Evolutionary conservation across 306 rosid genomes (phyloP).

Genomic region (Corylus americana): DNA sequence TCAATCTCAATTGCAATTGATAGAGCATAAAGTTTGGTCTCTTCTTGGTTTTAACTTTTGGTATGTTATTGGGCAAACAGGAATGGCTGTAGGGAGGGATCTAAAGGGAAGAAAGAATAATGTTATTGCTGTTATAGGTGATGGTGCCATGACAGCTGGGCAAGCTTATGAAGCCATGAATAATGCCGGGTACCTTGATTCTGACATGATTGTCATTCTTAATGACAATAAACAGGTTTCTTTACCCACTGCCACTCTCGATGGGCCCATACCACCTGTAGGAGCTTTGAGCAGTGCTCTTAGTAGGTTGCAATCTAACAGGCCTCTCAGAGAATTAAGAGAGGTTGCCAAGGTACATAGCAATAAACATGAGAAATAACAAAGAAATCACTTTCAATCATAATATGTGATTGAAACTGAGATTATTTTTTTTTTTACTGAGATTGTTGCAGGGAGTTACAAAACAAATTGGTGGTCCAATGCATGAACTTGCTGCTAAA

Average conservation of each 20-base stretch:
- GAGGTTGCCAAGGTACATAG: conserved; percentile 93
- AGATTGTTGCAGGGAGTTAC: conserved; percentile 73
- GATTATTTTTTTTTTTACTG: conserved; percentile 17
- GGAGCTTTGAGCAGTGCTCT: conserved; percentile 99
- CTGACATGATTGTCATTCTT: conserved; percentile 97
- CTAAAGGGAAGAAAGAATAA: conserved; percentile 72
- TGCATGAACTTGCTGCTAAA: conserved; percentile 97
- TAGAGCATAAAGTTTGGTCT: conserved; percentile 3
- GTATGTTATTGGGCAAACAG: conserved; percentile 43
- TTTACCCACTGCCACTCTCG: conserved; percentile 89
- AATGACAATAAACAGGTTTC: conserved; percentile 97
- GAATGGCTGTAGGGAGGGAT: conserved; percentile 99
- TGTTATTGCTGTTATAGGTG: conserved; percentile 89
- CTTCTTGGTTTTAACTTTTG: conserved; percentile 28
- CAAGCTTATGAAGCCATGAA: conserved; percentile 99
- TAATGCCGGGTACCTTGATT: conserved; percentile 95
- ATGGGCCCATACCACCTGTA: conserved; percentile 86
- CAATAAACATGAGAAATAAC: conserved; percentile 8
- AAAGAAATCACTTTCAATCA: not conserved
- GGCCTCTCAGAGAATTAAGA: conserved; percentile 90
- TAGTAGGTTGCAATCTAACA: conserved; percentile 87
- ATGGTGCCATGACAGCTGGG: conserved; percentile 99
- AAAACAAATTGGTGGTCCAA: conserved; percentile 85
- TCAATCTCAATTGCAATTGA: not conserved
- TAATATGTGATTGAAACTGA: conserved; percentile 21